Evolutionary conservation across 345 rosid species (phyloP).

Genomic region (Sisymbrium altissimum): DNA sequence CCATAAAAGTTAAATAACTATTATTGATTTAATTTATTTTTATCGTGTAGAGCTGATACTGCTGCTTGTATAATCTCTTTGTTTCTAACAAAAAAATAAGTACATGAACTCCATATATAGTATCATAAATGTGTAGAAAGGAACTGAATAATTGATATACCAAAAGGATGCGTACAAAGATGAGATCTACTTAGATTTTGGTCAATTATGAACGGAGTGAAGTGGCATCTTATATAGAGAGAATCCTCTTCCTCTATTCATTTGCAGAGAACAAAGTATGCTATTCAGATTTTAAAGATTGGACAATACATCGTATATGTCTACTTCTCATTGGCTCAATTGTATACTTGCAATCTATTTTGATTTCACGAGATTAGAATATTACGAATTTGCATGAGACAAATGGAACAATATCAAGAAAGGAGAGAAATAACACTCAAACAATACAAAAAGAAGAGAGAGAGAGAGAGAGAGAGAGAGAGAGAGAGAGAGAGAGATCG

Average conservation of each 20-base stretch:
- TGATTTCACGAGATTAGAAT: conserved; percentile 5
- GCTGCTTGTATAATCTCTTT: neutral
- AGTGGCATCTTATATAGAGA: neutral
- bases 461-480: neutral
- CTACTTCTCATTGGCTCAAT: conserved; percentile 20
- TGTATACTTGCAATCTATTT: conserved; percentile 14
- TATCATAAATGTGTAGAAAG: neutral
- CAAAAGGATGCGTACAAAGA: neutral
- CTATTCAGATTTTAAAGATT: conserved; percentile 1
- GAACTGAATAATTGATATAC: neutral
- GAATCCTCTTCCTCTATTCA: neutral
- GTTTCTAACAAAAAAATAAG: neutral
- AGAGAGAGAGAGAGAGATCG: neutral
- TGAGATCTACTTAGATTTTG: conserved; percentile 13
- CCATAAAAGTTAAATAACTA: too few relatives aligned
- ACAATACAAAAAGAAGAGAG: neutral
- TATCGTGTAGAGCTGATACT: too few relatives aligned
- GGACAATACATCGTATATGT: conserved; percentile 10
- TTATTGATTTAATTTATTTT: too few relatives aligned
- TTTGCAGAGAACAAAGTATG: conserved; percentile 7
- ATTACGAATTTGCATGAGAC: conserved; percentile 3
- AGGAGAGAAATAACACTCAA: neutral
- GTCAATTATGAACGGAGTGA: neutral
- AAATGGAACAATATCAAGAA: neutral
- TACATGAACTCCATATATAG: neutral